Percentiles rank a stretch among this genome's conserved stretches.
These are phyloP conservation scores for Gynostemma pentaphyllum DNA, from an alignment of 306 rosid species.

Conservation along the genomic window DNA sequence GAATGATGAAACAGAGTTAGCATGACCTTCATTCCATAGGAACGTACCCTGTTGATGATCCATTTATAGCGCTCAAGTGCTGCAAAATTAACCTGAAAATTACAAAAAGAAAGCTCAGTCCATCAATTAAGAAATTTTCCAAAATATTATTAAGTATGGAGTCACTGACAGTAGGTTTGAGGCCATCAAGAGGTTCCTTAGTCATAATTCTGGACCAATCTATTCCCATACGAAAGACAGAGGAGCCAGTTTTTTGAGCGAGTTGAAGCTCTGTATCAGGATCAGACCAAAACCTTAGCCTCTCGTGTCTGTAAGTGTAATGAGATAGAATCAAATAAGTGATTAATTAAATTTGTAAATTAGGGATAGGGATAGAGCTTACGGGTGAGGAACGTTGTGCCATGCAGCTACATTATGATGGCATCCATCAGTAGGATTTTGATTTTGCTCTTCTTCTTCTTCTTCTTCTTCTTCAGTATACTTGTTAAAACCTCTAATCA, in stretches of 20 bases:
- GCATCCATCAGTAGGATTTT: conserved; percentile 26
- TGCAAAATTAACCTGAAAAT: conserved; percentile 70
- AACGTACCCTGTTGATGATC: conserved; percentile 69
- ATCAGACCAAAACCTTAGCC: conserved; percentile 97
- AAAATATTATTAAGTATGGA: conserved; percentile 14
- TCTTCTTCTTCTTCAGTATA: conserved; percentile 35
- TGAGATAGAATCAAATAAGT: conserved; percentile 28
- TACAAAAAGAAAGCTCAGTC: conserved; percentile 11
- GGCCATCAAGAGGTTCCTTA: conserved; percentile 51
- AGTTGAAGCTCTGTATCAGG: conserved; percentile 83
- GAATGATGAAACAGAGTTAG: conserved; percentile 96
- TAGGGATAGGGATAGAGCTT: conserved; percentile 24
- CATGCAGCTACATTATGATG: conserved; percentile 80
- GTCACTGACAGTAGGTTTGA: conserved; percentile 65
- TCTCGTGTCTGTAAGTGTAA: conserved; percentile 96
- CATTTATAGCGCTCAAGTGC: conserved; percentile 94
- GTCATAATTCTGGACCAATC: conserved; percentile 96
- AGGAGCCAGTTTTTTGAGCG: conserved; percentile 75
- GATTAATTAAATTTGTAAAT: too few relatives aligned
- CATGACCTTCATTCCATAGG: conserved; percentile 96
- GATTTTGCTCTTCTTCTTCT: conserved; percentile 17
- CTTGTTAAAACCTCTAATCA: conserved; percentile 73
- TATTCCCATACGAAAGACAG: conserved; percentile 89
- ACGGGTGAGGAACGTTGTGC: conserved; percentile 94
- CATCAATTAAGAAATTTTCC: conserved; percentile 8